These are phyloP conservation scores for Fusarium nelsonii DNA, from an alignment of 2,329 filamentous ascomycete species.

Conservation along the genomic window DNA sequence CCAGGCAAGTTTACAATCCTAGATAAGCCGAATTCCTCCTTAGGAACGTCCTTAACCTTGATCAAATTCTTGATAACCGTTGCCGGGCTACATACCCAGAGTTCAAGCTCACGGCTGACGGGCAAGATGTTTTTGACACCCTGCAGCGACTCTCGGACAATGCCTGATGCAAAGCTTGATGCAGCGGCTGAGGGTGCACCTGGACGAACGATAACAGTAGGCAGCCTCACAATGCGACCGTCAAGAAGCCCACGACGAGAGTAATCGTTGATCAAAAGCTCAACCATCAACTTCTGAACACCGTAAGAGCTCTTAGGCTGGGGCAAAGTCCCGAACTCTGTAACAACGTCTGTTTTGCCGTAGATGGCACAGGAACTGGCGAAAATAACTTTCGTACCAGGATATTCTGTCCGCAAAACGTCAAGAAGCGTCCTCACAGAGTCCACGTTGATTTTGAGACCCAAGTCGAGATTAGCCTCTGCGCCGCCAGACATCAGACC, in stretches of 20 bases:
- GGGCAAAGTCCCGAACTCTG: conserved; percentile 48
- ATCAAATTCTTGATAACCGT: conserved; percentile 64
- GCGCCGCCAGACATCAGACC: conserved; percentile 73
- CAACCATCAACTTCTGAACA: conserved; percentile 71
- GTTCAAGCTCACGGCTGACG: conserved; percentile 59
- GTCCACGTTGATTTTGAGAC: conserved; percentile 70
- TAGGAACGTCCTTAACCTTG: conserved; percentile 56
- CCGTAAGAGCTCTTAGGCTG: conserved; percentile 70
- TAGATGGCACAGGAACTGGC: conserved; percentile 72
- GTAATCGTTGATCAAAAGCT: conserved; percentile 54
- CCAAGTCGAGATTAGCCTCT: conserved; percentile 67
- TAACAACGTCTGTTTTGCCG: conserved; percentile 51
- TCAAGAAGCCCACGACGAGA: conserved; percentile 66
- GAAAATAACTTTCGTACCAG: conserved; percentile 67
- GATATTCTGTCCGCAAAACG: conserved; percentile 57
- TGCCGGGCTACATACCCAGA: conserved; percentile 65
- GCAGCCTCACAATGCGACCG: conserved; percentile 67
- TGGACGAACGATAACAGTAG: conserved; percentile 71
- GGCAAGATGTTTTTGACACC: conserved; percentile 62
- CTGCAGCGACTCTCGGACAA: conserved; percentile 67
- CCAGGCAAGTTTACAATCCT: conserved; percentile 65
- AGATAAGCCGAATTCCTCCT: conserved; percentile 53
- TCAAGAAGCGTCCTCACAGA: conserved; percentile 67
- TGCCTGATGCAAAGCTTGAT: conserved; percentile 70
- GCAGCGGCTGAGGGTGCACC: conserved; percentile 71